Evolutionary conservation across 2,329 filamentous ascomycete genomes (phyloP), one percentile per base, ranked within the genome.

Genomic region (Elsinoe batatas): DNA sequence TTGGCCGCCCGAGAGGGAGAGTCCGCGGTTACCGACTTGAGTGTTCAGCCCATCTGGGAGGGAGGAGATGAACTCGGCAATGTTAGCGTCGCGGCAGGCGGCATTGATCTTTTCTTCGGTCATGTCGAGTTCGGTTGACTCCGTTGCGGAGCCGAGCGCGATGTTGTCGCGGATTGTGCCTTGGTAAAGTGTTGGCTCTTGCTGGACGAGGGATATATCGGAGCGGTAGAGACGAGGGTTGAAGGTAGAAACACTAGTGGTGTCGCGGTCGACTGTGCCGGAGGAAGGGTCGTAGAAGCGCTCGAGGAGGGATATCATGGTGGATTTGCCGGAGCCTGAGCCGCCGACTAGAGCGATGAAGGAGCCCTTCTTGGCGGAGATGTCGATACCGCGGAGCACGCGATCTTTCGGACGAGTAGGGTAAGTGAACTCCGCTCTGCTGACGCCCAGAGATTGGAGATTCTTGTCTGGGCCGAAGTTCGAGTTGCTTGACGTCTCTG

Each of bases 41-140:
- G 91, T 95, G 64, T 84, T 80, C 73, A 95, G 90, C 13, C 88
- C 90, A 1, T 95, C 88, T 1, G 53, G 53, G 15, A 55, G 40
- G 20, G 53, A 55, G 53, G 62, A 61, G 51, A 67, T 65, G 20
- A 70, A 63, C 22, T 62, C 60, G 11, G 65, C 65, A 38, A 69
- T 66, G 40, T 60, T 59, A n/a, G 63, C 60, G 47, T 68, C 64
- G 26, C 66, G 63, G 40, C 53, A 55, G 8, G 40, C 53, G 8
- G 53, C 60, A 8, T 65, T 64, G 47, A 69, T 66, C 37, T 59
- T 58, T 11, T 63, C 60, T 51, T 69, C 64, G 33, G 65, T 62
- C 43, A 68, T 66, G 10, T 68, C 65, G 12, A 65, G 64, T 33
- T 67, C 64, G 26, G 62, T 61, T 32, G 63, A 51, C 13, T 20